A percentile compares a stretch with the other conserved stretches of the same genome.
These are phyloP conservation scores for Epichloe brachyelytri DNA, from an alignment of 2,329 filamentous ascomycete species.

Conservation along the genomic window DNA sequence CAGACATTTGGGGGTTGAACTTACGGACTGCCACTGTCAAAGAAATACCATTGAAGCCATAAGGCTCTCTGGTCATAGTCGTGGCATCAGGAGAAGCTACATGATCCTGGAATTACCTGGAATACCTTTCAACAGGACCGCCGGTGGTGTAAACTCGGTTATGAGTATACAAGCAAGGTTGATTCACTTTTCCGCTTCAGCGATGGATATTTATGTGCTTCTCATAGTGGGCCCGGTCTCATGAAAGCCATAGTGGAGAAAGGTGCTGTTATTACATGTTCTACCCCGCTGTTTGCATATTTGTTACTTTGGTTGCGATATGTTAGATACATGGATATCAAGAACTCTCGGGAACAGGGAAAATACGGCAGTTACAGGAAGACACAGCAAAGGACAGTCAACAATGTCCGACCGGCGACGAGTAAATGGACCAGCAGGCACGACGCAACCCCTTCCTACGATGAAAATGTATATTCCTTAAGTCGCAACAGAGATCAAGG, in stretches of 20 bases:
- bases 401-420: conserved; percentile 73
- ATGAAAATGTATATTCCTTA: conserved; percentile 34
- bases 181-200: not conserved
- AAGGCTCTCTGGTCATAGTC: not conserved
- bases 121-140: no score
- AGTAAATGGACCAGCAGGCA: conserved; percentile 74
- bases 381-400: not conserved
- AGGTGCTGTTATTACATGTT: not conserved
- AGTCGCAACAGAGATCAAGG: conserved; percentile 43
- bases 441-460: conserved; percentile 66
- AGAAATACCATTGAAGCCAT: not conserved
- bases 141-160: no score
- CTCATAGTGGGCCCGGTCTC: not conserved
- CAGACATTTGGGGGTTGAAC: not conserved
- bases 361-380: not conserved
- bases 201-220: not conserved
- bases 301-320: not conserved
- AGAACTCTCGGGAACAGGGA: not conserved
- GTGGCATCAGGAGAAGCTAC: not conserved
- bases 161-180: not conserved
- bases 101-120: not conserved
- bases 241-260: not conserved
- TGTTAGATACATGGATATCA: no score
- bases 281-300: conserved; percentile 3
- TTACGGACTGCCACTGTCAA: not conserved